Percentiles rank a stretch among this genome's conserved stretches.
These are phyloP conservation scores for Elsinoe fawcettii DNA, from an alignment of 2,329 filamentous ascomycete genomes.

Conservation along the genomic window DNA sequence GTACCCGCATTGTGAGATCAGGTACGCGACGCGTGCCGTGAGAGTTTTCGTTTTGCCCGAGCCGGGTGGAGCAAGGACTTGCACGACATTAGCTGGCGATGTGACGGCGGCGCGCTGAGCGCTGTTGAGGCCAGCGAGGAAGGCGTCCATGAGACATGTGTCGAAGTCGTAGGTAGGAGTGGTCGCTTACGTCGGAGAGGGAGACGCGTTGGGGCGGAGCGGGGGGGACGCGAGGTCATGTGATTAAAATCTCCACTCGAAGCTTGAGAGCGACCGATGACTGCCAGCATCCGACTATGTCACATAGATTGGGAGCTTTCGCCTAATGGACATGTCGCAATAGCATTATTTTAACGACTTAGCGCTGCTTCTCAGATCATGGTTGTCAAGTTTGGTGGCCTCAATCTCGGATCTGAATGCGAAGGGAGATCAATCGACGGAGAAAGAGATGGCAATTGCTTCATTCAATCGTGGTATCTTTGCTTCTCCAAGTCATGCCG, in stretches of 20 bases:
- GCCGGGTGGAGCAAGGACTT: constrained; percentile 57
- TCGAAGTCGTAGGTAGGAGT: background rate
- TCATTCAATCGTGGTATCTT: background rate
- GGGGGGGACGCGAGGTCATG: constrained; percentile 3
- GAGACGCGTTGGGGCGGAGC: constrained; percentile 5
- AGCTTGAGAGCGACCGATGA: too few relatives aligned
- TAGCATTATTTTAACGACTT: too few relatives aligned
- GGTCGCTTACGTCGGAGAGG: background rate
- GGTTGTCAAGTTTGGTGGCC: too few relatives aligned
- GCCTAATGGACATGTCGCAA: too few relatives aligned
- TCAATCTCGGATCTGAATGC: too few relatives aligned
- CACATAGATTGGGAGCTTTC: too few relatives aligned
- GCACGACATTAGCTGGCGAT: constrained; percentile 51
- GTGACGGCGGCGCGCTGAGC: constrained; percentile 59
- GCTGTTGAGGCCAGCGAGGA: constrained; percentile 56
- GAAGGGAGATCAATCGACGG: too few relatives aligned
- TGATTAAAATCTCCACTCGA: background rate
- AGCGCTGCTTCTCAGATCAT: too few relatives aligned
- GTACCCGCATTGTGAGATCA: constrained; percentile 63
- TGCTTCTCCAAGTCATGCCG: background rate
- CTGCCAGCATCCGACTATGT: too few relatives aligned
- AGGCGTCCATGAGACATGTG: constrained; percentile 39
- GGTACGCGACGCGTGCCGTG: constrained; percentile 83
- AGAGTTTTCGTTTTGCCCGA: constrained; percentile 93
- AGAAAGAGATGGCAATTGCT: too few relatives aligned